Evolutionary conservation across 225 moss, liverwort and hornwort species (phyloP), one percentile per base, ranked within the genome.

Genomic region (Pleurozium schreberi): DNA sequence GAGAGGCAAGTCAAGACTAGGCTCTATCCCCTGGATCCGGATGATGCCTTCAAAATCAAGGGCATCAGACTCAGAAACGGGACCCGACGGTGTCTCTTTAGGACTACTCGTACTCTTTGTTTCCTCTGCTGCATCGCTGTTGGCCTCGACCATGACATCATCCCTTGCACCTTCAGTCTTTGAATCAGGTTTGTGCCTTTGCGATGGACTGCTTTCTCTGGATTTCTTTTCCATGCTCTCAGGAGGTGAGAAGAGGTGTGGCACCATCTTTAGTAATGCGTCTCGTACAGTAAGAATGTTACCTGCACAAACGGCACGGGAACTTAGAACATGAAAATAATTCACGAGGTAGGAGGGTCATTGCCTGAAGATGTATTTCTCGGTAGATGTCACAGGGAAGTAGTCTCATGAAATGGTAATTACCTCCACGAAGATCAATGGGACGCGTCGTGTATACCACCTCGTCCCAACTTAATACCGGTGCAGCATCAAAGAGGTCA

Each of bases 21-120:
- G 95, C 91, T 99, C 95, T 87, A 99, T 97, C 77, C 99, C 99
- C 88, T 99, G 99, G 81, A 99, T 91, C 38, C 99, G 94, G 59
- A 99, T 78, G 43, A 95, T 90, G 75, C 99, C 99, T 89, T 95
- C 93, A 92, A 99, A 96, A 74, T 93, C 92, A 85, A 84, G 82
- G 61, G 84, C 89, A 61, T 80, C 93, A 82, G 86, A 76, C 45
- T 91, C 91, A 45, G 65, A 70, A 73, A 60, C 89, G 76, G 83
- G 57, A 20, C 83, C 83, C 55, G 73, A 64, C 42, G 52, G 64
- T 12, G 89, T 75, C 88, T 84, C 86, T 47, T 81, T 69, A 4
- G 67, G 67, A 86, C 85, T 90, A 80, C 64, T 86, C 12, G 88
- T 87, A 78, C 84, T 90, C 36, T 84, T 78, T 16, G 52, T 25